Evolutionary conservation across 2,329 filamentous ascomycete genomes (phyloP).

Genomic region (Penicillium hordei): DNA sequence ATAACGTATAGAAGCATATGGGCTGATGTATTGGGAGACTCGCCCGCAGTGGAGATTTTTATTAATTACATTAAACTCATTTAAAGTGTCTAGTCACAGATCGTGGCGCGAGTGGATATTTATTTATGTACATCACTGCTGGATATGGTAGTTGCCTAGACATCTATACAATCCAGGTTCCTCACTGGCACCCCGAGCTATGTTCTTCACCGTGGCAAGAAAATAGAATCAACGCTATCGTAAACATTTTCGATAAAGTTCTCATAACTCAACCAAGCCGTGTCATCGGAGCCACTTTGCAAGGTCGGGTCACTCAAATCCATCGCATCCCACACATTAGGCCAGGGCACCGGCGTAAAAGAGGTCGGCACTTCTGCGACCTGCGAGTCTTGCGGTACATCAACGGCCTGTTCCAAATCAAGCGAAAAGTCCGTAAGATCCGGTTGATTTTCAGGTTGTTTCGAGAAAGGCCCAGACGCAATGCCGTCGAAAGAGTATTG

Average conservation of each 20-base stretch:
- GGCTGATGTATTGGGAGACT: background rate
- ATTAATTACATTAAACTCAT: background rate
- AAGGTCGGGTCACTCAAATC: conserved; percentile 17
- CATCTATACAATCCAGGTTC: background rate
- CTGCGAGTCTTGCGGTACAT: background rate
- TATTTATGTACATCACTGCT: background rate
- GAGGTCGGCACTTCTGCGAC: background rate
- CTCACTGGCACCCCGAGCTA: background rate
- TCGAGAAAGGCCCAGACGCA: background rate
- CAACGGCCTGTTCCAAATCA: background rate
- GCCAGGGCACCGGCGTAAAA: conserved; percentile 15
- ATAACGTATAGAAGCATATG: background rate
- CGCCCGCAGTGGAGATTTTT: background rate
- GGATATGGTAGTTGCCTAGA: background rate
- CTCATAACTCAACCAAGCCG: conserved; percentile 31
- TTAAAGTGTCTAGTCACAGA: background rate
- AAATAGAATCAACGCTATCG: conserved; percentile 25
- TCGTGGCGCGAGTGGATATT: background rate
- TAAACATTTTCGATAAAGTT: conserved; percentile 31
- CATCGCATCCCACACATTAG: conserved; percentile 29
- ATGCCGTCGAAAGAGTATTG: background rate
- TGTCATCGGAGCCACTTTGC: conserved; percentile 13
- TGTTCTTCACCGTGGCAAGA: conserved; percentile 13
- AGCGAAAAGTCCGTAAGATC: background rate
- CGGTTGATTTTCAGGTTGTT: background rate